Evolutionary conservation across 2,329 filamentous ascomycete species (phyloP), one percentile per base, ranked within the genome.

Genomic region (Cercospora nicotianae): DNA sequence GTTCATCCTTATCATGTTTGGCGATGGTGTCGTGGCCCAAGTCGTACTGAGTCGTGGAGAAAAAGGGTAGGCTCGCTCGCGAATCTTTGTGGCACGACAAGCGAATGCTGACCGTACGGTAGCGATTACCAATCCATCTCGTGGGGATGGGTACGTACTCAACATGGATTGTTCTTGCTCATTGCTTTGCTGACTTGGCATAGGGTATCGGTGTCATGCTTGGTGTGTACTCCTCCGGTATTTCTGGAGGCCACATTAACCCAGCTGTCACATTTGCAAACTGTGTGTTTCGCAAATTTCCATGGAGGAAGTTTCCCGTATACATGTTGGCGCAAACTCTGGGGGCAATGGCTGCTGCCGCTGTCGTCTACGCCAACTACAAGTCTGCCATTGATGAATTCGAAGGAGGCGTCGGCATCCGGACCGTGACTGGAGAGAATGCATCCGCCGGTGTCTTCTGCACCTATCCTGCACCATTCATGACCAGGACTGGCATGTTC

Each of bases 361-460:
- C 77, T 5, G 76, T 82, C 30, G 77, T 82, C 1, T 83, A 82
- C 51, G 80, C 74, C 33, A 82, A 83, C 70, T 83, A 83, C 73
- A 74, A 74, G 55, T 77, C 75, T 9, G 77, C 78, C 33, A 79
- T 79, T 61, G 75, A 78, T 59, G 60, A 31, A n/a, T 75, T 70
- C 66, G 77, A 79, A 65, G 89, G 87, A n/a, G 85, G 83, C 0
- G 78, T 83, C 0, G 80, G 83, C 16, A 83, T 89, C 69, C 83
- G 88, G 18, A 90, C 87, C 0, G 88, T 91, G 0, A 81, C 81
- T 2, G 78, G 79, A 0, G 73, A 80, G 10, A 90, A 86, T 55
- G 85, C 89, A 1, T 89, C 89, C 0, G 90, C 88, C 0, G 89
- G 87, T 2, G 87, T 93, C 70, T 92, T 92, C 77, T 90, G 87